These are phyloP conservation scores for Calcarisporium arbuscula DNA, from an alignment of 2,329 filamentous ascomycete genomes.

Conservation along the genomic window DNA sequence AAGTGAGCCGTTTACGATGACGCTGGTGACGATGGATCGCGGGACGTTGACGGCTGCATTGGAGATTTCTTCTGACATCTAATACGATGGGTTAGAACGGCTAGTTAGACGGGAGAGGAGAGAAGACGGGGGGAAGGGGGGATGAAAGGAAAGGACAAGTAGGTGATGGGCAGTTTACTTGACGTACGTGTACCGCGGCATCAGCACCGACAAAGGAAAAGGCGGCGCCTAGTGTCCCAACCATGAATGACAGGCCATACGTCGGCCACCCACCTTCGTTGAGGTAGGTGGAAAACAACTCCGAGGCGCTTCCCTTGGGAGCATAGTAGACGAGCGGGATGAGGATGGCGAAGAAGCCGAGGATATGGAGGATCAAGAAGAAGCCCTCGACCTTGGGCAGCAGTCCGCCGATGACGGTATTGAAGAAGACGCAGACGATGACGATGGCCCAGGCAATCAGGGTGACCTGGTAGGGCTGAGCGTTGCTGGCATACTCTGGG, in stretches of 20 bases:
- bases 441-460: conserved; percentile 8
- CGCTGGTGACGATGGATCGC: conserved; percentile 11
- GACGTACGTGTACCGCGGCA: not conserved
- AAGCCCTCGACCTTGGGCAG: conserved; percentile 9
- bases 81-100: conserved; percentile 12
- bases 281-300: conserved; percentile 6
- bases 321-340: conserved; percentile 8
- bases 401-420: conserved; percentile 8
- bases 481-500: conserved; percentile 1
- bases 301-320: conserved; percentile 5
- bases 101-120: not conserved
- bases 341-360: conserved; percentile 11
- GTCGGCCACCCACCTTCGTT: conserved; percentile 10
- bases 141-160: too few relatives aligned
- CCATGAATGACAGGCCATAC: conserved; percentile 9
- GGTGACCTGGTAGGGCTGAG: conserved; percentile 6
- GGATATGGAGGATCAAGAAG: conserved; percentile 11
- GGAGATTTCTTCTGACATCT: conserved; percentile 14
- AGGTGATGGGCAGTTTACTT: too few relatives aligned
- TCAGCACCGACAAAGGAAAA: conserved; percentile 9
- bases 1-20: conserved; percentile 13
- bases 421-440: conserved; percentile 9
- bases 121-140: too few relatives aligned
- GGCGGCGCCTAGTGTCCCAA: conserved; percentile 9
- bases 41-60: conserved; percentile 14